Base-by-base conservation (phyloP, 2,329 filamentous ascomycete species). In the Karstenula rhodostoma region DNA sequence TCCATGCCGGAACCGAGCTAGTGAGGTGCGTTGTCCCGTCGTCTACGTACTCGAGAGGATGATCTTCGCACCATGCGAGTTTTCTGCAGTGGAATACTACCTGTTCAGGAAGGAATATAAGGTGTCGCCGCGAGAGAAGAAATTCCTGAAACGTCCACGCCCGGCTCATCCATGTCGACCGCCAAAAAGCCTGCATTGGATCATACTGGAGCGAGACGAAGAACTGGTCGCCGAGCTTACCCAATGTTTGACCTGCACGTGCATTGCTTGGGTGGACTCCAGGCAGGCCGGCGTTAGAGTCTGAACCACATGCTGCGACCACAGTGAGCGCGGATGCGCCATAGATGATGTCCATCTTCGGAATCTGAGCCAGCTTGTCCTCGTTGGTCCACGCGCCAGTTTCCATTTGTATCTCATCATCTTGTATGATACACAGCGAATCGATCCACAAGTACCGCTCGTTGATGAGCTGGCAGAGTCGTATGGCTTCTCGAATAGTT, bases 131-230 rank as follows among this genome's bases (percentile, higher is more conserved):
- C 1, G 62, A 65, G 13, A 65, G 51, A 17, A 62, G 47, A 17
- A 58, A 53, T 48, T 65, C 60, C 32, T 62, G 62, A 22, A 58
- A 62, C 22, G 62, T 60, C 60, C 62, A 62, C 13, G 54, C 62
- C 15, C 57, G 60, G 12, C 49, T 49, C 23, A 48, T 44, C 60
- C 60, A 62, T 17, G 29, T 57, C 3, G 48, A 58, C 7, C 23
- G 4, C 49, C 55, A 55, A 48, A 56, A 64, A 4, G 32, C 17
- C 2, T 23, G 22, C 44, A 59, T 49, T n/a, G 57, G 51, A 29
- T 59, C 57, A 35, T 51, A 10, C 2, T 35, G 29, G 19, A 59
- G 3, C 3, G 52, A 59, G 9, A 56, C 51, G 40, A 53, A 59
- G 19, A 49, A 57, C 32, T 59, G 51, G 32, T 35, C 51, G 1